Conservation (phyloP, 148 eudicot species). For the Heliosperma pusillum region DNA sequence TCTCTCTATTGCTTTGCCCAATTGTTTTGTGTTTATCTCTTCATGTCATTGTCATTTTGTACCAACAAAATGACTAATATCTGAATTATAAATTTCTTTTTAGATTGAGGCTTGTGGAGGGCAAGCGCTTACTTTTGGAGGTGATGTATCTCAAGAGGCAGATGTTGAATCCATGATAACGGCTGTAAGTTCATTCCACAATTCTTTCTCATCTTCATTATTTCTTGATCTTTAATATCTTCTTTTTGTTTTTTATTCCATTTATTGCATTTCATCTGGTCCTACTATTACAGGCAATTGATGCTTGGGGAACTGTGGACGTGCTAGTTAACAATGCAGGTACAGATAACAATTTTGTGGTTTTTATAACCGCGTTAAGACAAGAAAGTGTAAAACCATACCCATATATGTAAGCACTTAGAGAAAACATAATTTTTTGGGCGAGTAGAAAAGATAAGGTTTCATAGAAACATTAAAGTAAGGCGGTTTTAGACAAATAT, state of each 20-base stretch:
- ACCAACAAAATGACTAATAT: neutral
- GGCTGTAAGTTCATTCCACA: conserved; percentile 52
- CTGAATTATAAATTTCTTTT: conserved; percentile 1
- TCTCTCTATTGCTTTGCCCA: neutral
- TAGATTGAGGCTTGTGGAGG: conserved; percentile 87
- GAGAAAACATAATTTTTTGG: neutral
- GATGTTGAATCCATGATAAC: conserved; percentile 94
- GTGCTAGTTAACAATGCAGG: conserved; percentile 95
- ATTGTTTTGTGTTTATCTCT: neutral
- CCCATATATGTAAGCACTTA: neutral
- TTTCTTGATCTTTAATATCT: neutral
- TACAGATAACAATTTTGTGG: conserved; percentile 12
- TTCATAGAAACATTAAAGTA: too few relatives aligned
- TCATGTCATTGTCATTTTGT: neutral
- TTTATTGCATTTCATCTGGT: conserved; percentile 5
- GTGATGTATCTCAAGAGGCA: conserved; percentile 93
- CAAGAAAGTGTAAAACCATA: neutral
- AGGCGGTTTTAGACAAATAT: too few relatives aligned
- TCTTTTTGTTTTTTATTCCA: conserved; percentile 1
- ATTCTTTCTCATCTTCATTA: neutral
- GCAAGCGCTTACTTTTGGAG: conserved; percentile 78
- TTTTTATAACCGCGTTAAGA: neutral
- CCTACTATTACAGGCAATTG: conserved; percentile 55
- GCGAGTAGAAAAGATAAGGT: neutral
- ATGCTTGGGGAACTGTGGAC: conserved; percentile 96